phyloP scores from a whole-genome alignment of 129 eudicot species.

The Flaveria robusta region DNA sequence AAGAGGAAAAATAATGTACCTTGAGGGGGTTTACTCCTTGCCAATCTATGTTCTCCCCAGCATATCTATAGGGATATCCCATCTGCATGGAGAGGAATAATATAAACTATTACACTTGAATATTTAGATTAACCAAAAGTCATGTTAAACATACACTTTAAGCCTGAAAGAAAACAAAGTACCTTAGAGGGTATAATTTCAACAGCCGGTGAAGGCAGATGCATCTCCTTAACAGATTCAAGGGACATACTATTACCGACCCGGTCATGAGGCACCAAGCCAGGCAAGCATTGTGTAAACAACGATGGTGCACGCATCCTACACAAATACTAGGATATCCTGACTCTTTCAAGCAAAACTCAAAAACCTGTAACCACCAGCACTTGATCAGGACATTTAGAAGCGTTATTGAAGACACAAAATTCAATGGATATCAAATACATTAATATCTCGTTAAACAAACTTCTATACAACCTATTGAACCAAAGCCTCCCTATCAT shows the following conservation, averaged over 20 bases:
- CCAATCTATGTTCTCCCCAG: conserved; percentile 54
- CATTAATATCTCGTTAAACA: not conserved
- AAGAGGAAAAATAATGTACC: not conserved
- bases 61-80: conserved; percentile 53
- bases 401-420: not conserved
- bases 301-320: conserved; percentile 72
- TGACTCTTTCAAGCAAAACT: not conserved
- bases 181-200: conserved; percentile 82
- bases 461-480: not conserved
- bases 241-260: conserved; percentile 48
- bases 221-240: conserved; percentile 55
- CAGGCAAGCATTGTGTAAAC: conserved; percentile 66
- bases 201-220: conserved; percentile 64
- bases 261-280: conserved; percentile 57
- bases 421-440: not conserved
- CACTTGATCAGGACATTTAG: conserved; percentile 19
- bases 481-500: not conserved
- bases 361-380: conserved; percentile 19
- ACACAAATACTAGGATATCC: conserved; percentile 13
- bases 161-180: not conserved
- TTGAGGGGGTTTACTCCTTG: conserved; percentile 53
- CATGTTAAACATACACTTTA: not conserved
- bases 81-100: conserved; percentile 38
- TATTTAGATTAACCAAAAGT: not conserved
- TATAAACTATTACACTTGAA: conserved; percentile 1